Conservation (phyloP, 2,329 filamentous ascomycete species). For the Penicillium sp. region DNA sequence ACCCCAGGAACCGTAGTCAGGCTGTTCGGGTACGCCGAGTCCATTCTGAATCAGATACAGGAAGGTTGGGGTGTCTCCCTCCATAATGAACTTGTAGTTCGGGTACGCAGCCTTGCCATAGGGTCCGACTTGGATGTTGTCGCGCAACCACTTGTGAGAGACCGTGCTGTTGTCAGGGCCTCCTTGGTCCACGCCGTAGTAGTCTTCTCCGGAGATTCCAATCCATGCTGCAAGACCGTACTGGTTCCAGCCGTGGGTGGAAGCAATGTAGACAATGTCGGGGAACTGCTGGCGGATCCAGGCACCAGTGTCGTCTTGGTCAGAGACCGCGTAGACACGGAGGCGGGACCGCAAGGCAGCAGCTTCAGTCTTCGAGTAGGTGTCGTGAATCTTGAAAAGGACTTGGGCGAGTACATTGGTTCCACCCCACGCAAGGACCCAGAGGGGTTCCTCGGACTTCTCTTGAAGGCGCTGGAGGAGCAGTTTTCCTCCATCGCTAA, state of each 20-base stretch:
- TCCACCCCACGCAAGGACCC: constrained; percentile 55
- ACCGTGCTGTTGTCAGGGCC: constrained; percentile 53
- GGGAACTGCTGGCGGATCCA: constrained; percentile 59
- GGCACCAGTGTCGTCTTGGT: constrained; percentile 58
- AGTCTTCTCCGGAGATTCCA: constrained; percentile 55
- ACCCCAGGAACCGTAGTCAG: constrained; percentile 46
- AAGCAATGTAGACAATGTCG: constrained; percentile 58
- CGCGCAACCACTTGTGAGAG: constrained; percentile 53
- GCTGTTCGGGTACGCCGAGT: constrained; percentile 38
- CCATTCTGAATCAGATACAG: constrained; percentile 46
- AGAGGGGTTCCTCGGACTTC: constrained; percentile 45
- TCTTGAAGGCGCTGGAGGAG: not conserved
- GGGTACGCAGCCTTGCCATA: constrained; percentile 48
- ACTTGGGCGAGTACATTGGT: constrained; percentile 53
- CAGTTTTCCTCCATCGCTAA: not conserved
- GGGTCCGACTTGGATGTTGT: constrained; percentile 55
- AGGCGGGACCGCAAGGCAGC: constrained; percentile 43
- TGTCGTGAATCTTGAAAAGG: constrained; percentile 34
- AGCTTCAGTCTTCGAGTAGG: constrained; percentile 28
- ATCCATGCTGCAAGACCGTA: constrained; percentile 58
- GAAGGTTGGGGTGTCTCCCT: constrained; percentile 50
- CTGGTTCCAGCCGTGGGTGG: constrained; percentile 57
- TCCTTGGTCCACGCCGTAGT: constrained; percentile 50
- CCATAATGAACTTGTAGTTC: constrained; percentile 52
- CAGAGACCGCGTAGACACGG: constrained; percentile 58